Conservation (phyloP, 2,329 filamentous ascomycete genomes). For the Fusarium pseudoanthophilum region DNA sequence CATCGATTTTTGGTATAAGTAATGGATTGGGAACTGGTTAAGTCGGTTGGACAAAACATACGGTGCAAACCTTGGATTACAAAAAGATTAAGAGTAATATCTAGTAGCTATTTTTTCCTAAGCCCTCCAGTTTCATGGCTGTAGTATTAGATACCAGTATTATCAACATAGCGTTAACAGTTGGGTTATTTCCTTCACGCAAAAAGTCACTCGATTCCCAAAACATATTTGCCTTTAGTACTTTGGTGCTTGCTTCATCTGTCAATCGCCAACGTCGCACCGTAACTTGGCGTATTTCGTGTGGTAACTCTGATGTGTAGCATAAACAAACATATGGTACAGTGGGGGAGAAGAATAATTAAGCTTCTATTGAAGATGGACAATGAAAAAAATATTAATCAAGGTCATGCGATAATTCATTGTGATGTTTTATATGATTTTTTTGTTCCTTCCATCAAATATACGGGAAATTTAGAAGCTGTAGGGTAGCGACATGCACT, state of each 20-base stretch:
- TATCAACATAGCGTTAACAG: background rate
- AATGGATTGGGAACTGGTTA: slow-evolving; percentile 1
- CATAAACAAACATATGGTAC: background rate
- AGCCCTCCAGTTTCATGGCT: background rate
- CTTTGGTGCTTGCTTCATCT: background rate
- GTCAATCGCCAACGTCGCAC: background rate
- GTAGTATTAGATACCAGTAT: slow-evolving; percentile 10
- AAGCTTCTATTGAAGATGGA: background rate
- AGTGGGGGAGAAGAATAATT: background rate
- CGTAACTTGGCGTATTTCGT: background rate
- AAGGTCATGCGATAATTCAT: background rate
- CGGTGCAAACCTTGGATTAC: slow-evolving; percentile 7
- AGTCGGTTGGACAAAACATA: slow-evolving; percentile 1
- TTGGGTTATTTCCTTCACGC: background rate
- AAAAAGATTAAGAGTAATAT: slow-evolving; percentile 26
- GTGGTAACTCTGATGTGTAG: background rate
- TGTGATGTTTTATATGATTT: background rate
- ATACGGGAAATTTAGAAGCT: background rate
- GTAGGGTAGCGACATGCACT: background rate
- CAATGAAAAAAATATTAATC: background rate
- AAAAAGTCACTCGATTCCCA: background rate
- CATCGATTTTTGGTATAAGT: slow-evolving; percentile 14
- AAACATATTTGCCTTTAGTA: background rate
- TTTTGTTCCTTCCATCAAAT: background rate
- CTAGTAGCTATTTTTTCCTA: slow-evolving; percentile 23